Evolutionary conservation across 2,329 filamentous ascomycete species (phyloP), one percentile per base, ranked within the genome.

Genomic region (Furcasterigmium sp.): DNA sequence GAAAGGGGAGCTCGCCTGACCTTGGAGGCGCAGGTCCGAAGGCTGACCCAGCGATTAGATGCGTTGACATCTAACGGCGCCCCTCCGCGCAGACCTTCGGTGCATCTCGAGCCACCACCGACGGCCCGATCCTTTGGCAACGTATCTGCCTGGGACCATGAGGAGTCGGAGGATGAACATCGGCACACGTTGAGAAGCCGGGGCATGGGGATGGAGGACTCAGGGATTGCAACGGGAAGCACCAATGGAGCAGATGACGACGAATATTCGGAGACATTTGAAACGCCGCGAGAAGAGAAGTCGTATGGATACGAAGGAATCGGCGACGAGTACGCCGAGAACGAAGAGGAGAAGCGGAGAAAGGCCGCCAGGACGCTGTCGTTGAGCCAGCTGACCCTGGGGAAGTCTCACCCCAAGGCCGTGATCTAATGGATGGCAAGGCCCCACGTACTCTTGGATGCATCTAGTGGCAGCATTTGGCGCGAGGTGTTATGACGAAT

Each of bases 331-430:
- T 63, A 62, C 20, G 62, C 64, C 37, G 59, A 62, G 8, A 64
- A 64, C 17, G 62, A 65, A 39, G 60, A 63, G 9, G 53, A 60
- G 17, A 62, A 59, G 37, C 60, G 63, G 40, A 74, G 75, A 48
- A 78, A 68, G 56, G 78, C 81, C 2, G 78, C 78, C 18, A 76
- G 78, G 50, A 84, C 80, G 35, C 70, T 88, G 54, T 86, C 78
- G 21, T 67, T 85, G 10, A 78, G 78, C 46, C 77, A 80, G 55
- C 59, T 83, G 52, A 82, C 78, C 1, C 62, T 76, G 51, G 65
- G 63, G 34, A 67, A 64, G 51, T 19, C 30, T 26, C 30, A 41
- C 15, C 38, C 38, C 6, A 40, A 40, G 38, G 38, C 38, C 7
- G 38, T 40, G 17, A 40, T 40, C n/a, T 40, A 15, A 40, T 13